Evolutionary conservation across 2,329 filamentous ascomycete species (phyloP), one percentile per base, ranked within the genome.

Genomic region (Cryphonectria parasitica): DNA sequence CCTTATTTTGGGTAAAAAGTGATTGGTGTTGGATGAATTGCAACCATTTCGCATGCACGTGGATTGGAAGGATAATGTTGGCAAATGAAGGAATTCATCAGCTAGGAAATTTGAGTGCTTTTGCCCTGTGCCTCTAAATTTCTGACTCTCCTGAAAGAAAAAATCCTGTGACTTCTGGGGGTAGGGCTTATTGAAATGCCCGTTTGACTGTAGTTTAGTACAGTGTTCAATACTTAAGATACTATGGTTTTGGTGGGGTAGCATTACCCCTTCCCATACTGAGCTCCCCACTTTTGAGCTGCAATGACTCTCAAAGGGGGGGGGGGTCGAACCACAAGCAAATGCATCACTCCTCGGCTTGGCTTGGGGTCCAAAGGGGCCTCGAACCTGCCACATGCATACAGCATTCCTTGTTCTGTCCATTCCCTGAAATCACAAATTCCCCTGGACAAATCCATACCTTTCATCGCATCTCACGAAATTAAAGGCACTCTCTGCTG

Each of bases 251-350:
- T 43, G 36, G 61, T 64, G 61, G 61, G 61, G 61, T 43, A 64
- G 61, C 19, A 45, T 25, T n/a, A 34, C 28, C 15, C 54, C 36
- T 28, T n/a, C 61, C 61, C 19, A 45, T 45, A 49, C 43, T n/a
- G 22, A 64, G 61, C 61, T 64, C 61, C 61, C 61, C 61, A 64
- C 61, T 64, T 64, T 64, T 31, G 39, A 41, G 61, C 36, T 64
- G 39, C 61, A 41, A 63, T 63, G 61, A 41, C 61, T 63, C 36
- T 36, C 61, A 41, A n/a, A n/a, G 45, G 45, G 49, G 49, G 39
- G 49, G 45, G 45, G 49, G 49, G 34, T 45, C 17, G 17, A 22
- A 22, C 76, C 75, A 70, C 69, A 76, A 76, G 77, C 72, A 74
- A 8, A 28, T 54, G 49, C 52, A 28, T 54, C 52, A 54, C 54